Conservation (phyloP, 768 basidiomycete genomes). For the Ramaria sp. region DNA sequence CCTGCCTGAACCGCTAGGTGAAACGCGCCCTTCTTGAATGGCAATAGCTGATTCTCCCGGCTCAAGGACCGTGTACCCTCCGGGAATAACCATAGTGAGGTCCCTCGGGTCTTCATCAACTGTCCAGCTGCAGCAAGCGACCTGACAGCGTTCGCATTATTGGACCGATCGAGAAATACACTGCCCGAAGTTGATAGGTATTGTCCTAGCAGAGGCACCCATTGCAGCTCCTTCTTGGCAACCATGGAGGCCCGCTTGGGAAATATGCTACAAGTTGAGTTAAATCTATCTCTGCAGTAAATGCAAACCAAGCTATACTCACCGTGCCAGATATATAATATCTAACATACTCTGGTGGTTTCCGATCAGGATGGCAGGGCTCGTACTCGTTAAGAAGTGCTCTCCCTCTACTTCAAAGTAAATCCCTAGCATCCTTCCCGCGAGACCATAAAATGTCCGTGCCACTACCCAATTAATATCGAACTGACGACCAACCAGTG, state of each 20-base stretch:
- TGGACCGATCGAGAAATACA: conserved; percentile 84
- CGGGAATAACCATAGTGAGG: conserved; percentile 90
- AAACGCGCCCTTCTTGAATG: conserved; percentile 98
- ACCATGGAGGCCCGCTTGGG: conserved; percentile 78
- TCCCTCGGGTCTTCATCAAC: conserved; percentile 55
- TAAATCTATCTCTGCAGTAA: conserved; percentile 1
- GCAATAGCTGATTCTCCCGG: conserved; percentile 54
- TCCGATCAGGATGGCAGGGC: conserved; percentile 65
- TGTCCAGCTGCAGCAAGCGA: conserved; percentile 71
- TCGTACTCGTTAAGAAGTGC: conserved; percentile 56
- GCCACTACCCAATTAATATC: conserved; percentile 82
- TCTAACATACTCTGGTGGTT: conserved; percentile 96
- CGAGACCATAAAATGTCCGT: conserved; percentile 65
- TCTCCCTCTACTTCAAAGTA: conserved; percentile 73
- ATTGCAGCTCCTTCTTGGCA: conserved; percentile 86
- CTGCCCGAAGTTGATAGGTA: conserved; percentile 86
- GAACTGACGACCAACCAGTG: conserved; percentile 54
- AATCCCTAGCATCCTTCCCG: conserved; percentile 53
- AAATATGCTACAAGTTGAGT: conserved; percentile 45
- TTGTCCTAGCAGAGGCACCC: conserved; percentile 73
- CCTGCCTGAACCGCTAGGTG: conserved; percentile 88
- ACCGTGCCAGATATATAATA: conserved; percentile 74
- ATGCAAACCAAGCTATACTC: conserved; percentile 20
- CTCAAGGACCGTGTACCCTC: conserved; percentile 85
- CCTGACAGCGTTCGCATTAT: conserved; percentile 58